Base-by-base conservation (phyloP, 208 protist species). In the Crithidia expoeki region DNA sequence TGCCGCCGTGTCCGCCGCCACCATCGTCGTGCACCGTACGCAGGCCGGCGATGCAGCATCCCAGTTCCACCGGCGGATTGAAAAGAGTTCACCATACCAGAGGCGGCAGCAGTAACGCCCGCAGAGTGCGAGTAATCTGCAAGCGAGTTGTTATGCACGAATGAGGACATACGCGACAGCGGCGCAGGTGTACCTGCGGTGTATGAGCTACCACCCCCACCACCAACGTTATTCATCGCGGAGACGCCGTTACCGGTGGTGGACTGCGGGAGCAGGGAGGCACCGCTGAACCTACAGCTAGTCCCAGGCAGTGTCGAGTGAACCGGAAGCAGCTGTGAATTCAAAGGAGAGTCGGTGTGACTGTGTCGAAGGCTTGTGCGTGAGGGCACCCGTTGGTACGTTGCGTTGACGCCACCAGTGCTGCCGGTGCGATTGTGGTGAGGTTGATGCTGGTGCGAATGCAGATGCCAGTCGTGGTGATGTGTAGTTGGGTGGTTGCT, bases 81-180 rank as follows among this genome's bases (percentile, higher is more conserved):
- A 50, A 74, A 74, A 19, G 51, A 74, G 40, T 25, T 52, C 17
- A 28, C 23, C 42, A 32, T 59, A 17, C 16, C 25, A 3, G 59
- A 9, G 17, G 34, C 49, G 25, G 49, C 49, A 9, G 53, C 53
- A 21, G 51, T 28, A 7, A 14, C 28, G 9, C 51, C 51, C 5
- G n/a, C 11, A 17, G 14, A 5, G 58, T 64, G 58, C 52, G 58
- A 17, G 42, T 52, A 27, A 27, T 25, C 36, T 4, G 17, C 21
- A 34, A 46, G 44, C 16, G 51, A 67, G 44, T 33, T 58, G 17
- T n/a, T n/a, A n/a, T 64, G 64, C 56, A 44, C 12, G 10, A 25
- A 4, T 17, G 57, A 71, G 0, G 71, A 76, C 23, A 50, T 40
- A n/a, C 58, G 71, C 4, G 71, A 76, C 19, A 76, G 56, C 46